Evolutionary conservation across 805 yeast species (phyloP).

Genomic region (Hanseniaspora vineae): DNA sequence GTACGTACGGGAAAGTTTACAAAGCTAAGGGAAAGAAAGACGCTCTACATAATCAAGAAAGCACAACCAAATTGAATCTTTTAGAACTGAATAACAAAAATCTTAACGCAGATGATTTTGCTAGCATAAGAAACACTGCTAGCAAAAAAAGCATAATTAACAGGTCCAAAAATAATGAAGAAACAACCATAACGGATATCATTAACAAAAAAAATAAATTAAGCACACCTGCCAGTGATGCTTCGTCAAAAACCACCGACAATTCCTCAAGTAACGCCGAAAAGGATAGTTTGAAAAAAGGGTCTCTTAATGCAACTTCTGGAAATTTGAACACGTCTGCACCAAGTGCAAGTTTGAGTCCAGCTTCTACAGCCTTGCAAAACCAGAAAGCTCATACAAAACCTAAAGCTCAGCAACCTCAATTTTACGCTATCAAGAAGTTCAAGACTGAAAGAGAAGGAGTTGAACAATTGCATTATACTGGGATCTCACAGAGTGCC

Average conservation of each 20-base stretch:
- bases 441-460: constrained; percentile 91
- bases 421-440: constrained; percentile 78
- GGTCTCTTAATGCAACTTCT: too few species aligned
- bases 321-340: too few species aligned
- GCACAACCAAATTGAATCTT: constrained; percentile 4
- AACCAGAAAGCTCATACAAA: background rate
- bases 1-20: constrained; percentile 95
- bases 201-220: background rate
- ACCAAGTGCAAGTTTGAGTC: too few species aligned
- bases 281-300: too few species aligned
- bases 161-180: background rate
- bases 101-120: constrained; percentile 8
- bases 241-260: too few species aligned
- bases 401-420: constrained; percentile 1
- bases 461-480: constrained; percentile 68
- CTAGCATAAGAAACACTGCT: background rate
- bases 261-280: too few species aligned
- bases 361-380: too few species aligned
- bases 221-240: too few species aligned
- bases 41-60: background rate
- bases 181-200: background rate
- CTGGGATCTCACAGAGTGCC: constrained; percentile 93
- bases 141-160: background rate
- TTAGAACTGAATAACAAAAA: constrained; percentile 4
- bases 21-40: constrained; percentile 51